Percentiles rank a stretch among this genome's conserved stretches.
Evolutionary conservation across 257 asterid genomes (phyloP).

Genomic region (Gardenia jasminoides): DNA sequence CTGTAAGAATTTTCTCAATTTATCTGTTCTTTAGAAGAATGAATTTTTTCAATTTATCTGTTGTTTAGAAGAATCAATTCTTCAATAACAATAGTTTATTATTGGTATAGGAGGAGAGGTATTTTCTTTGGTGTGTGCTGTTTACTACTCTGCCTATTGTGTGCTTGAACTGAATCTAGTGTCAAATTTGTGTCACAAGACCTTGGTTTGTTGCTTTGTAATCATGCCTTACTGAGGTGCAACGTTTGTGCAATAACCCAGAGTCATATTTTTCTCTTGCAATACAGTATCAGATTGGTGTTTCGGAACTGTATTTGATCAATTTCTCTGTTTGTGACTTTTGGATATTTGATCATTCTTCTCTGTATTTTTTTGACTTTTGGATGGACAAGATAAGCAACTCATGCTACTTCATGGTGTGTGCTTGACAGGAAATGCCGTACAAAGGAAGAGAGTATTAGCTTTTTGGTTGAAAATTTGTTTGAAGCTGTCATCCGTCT

Average conservation of each 20-base stretch:
- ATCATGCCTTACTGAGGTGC: background rate
- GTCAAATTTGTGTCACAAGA: background rate
- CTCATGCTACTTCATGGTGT: constrained; percentile 4
- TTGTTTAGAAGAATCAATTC: background rate
- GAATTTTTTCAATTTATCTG: constrained; percentile 23
- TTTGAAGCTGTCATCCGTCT: background rate
- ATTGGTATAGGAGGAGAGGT: background rate
- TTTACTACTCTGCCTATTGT: background rate
- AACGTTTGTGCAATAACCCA: background rate
- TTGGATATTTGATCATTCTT: background rate
- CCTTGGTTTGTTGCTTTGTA: background rate
- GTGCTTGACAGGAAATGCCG: constrained; percentile 55
- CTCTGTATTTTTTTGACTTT: background rate
- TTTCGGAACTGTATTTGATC: background rate
- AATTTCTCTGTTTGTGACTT: no score
- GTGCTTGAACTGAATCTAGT: background rate
- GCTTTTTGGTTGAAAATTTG: constrained; percentile 17
- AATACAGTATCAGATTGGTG: background rate
- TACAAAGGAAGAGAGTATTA: constrained; percentile 72
- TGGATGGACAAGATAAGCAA: background rate
- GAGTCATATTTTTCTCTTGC: background rate
- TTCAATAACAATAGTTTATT: background rate
- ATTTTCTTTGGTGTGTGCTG: background rate
- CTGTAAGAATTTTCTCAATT: constrained; percentile 51
- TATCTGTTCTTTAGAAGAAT: constrained; percentile 13